Conservation (phyloP, 306 rosid genomes). For the Vigna nakashimae region DNA sequence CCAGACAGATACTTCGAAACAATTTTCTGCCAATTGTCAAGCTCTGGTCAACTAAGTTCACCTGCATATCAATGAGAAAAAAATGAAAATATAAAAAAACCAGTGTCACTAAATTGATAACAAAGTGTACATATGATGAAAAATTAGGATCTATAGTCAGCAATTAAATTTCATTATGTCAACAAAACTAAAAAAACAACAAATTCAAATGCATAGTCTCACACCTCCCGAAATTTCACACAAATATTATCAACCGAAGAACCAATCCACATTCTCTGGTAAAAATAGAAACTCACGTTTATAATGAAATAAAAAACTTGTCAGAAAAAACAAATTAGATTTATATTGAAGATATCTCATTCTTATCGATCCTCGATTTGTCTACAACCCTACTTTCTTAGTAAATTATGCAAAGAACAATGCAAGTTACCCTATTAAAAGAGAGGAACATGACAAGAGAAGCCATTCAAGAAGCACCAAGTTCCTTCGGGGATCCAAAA, state of each 20-base stretch:
- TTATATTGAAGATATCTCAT: not conserved
- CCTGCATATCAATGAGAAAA: too few relatives aligned
- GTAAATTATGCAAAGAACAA: conserved; percentile 8
- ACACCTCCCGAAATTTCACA: not conserved
- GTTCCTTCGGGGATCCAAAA: not conserved
- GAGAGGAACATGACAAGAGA: not conserved
- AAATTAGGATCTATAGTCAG: too few relatives aligned
- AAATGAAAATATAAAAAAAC: too few relatives aligned
- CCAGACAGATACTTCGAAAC: too few relatives aligned
- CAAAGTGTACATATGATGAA: too few relatives aligned
- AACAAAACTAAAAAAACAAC: too few relatives aligned
- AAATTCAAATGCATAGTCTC: not conserved
- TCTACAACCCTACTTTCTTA: not conserved
- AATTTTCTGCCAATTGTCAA: too few relatives aligned
- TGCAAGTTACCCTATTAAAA: conserved; percentile 7
- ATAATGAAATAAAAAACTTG: not conserved
- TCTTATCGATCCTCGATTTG: not conserved
- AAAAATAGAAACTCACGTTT: not conserved
- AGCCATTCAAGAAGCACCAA: not conserved
- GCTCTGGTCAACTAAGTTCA: too few relatives aligned
- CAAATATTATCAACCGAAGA: not conserved
- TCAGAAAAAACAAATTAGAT: not conserved
- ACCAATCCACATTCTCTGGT: not conserved
- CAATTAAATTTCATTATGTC: too few relatives aligned
- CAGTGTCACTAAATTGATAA: too few relatives aligned